A percentile compares a stretch with the other conserved stretches of the same genome.
These are phyloP conservation scores for Samsoniella hepiali DNA, from an alignment of 2,329 filamentous ascomycete species.

Conservation along the genomic window DNA sequence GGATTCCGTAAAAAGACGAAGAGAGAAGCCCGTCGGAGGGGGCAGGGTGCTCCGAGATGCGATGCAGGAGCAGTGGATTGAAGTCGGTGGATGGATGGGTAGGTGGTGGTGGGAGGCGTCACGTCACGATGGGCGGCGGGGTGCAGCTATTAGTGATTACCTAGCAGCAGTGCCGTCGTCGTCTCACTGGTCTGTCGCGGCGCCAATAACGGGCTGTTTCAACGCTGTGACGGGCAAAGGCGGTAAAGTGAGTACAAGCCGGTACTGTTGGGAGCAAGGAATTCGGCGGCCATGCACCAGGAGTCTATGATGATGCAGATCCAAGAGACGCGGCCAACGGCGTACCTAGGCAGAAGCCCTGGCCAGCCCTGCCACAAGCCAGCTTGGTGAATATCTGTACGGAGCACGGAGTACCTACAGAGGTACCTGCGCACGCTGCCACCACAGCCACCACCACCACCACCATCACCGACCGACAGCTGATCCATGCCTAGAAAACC, in stretches of 20 bases:
- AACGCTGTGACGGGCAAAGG: background rate
- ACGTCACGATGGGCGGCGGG: conserved; percentile 17
- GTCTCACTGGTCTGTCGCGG: background rate
- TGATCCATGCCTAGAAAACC: no score
- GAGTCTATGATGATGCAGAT: conserved; percentile 14
- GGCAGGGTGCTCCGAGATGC: conserved; percentile 13
- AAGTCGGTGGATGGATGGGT: background rate
- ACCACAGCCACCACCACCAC: no score
- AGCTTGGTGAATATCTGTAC: no score
- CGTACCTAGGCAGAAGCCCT: background rate
- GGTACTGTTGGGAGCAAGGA: no score
- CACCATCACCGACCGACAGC: no score
- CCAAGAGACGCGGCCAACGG: background rate
- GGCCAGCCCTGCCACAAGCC: background rate
- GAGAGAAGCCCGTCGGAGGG: conserved; percentile 12
- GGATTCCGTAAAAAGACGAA: conserved; percentile 13
- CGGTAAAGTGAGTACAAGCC: no score
- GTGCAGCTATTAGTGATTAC: background rate
- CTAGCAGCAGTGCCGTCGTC: background rate
- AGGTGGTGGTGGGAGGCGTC: conserved; percentile 9
- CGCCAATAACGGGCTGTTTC: background rate
- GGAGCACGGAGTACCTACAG: background rate
- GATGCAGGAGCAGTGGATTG: conserved; percentile 15
- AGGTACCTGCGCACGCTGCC: conserved; percentile 5
- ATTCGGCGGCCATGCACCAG: background rate